Evolutionary conservation across 441 rosid species (phyloP), one percentile per base, ranked within the genome.

Genomic region (Euphorbia celastroides): DNA sequence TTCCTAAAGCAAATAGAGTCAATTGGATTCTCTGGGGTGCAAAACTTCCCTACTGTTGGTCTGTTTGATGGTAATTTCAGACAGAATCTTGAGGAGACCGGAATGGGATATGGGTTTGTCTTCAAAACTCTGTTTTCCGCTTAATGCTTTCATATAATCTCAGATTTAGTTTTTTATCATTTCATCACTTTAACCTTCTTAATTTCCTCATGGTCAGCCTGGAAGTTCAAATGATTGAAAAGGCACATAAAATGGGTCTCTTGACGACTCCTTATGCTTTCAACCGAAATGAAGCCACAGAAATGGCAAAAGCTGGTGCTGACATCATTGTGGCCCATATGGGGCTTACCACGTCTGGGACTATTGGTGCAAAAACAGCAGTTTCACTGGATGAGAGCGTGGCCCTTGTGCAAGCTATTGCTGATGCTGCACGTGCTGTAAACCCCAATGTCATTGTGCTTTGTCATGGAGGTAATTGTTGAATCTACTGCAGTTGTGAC

Each of bases 1-100:
- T 93, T 93, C 72, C 80, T 93, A 25, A 87, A 75, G 83, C 90
- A 89, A 81, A 68, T 93, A 65, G 93, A 93, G 77, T 86, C 97
- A 56, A 81, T 86, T 41, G 99, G 99, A 54, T 90, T 89, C 72
- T 75, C 72, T 70, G 97, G 99, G 48, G 97, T 90, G 74, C 97
- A 93, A 83, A 93, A 93, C 70, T 93, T 93, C 75, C 98, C 96
- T 25, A 93, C 99, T 50, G 97, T 93, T 22, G 97, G 99, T 70
- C 92, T 93, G 27, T 89, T 90, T 72, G 99, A 93, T 59, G 97
- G 97, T 54, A 90, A 86, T 72, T 93, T 93, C 65, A 84, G 99
- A 70, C 88, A 86, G 74, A 90, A 89, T 88, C 88, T 93, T 62
- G 99, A 93, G 80, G 99, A 90, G 81, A 93, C 99, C 0, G 97